A percentile compares a stretch with the other conserved stretches of the same genome.
Conservation (phyloP, 352 stramenopile genomes). For the Pythium periplocum region DNA sequence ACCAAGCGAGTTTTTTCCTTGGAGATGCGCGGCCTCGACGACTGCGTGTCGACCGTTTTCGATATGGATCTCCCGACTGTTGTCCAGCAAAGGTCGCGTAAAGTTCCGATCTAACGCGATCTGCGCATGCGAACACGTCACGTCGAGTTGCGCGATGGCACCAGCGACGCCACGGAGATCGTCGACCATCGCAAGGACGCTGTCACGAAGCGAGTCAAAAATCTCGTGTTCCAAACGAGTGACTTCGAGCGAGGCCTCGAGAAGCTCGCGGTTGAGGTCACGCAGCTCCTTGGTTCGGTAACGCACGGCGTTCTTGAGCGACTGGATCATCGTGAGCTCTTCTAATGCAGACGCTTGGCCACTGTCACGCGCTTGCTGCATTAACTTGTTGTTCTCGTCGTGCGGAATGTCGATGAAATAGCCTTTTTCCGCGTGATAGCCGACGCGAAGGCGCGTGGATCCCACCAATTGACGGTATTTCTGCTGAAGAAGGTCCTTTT, state of each 20-base stretch:
- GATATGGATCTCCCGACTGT: conserved; percentile 53
- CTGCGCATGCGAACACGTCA: conserved; percentile 61
- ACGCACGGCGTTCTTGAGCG: conserved; percentile 57
- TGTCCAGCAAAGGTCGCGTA: conserved; percentile 47
- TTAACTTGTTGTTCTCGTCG: conserved; percentile 45
- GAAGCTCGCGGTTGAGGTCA: conserved; percentile 49
- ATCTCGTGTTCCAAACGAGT: conserved; percentile 48
- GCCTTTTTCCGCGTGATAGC: conserved; percentile 55
- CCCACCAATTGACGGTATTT: conserved; percentile 55
- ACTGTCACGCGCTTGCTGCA: conserved; percentile 13
- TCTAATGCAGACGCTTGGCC: conserved; percentile 20
- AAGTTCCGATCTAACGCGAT: conserved; percentile 61
- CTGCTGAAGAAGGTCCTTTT: conserved; percentile 39
- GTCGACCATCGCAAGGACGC: conserved; percentile 24
- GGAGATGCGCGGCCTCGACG: conserved; percentile 55
- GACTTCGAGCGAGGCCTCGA: conserved; percentile 53
- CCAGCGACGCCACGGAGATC: conserved; percentile 44
- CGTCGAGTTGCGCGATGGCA: conserved; percentile 50
- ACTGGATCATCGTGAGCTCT: conserved; percentile 50
- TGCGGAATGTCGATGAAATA: conserved; percentile 67
- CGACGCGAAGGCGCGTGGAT: conserved; percentile 50
- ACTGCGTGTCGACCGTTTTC: conserved; percentile 61
- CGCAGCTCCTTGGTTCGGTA: conserved; percentile 65
- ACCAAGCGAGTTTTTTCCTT: conserved; percentile 35
- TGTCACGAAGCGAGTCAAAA: conserved; percentile 33